A percentile compares a stretch with the other conserved stretches of the same genome.
Evolutionary conservation across 179 eudicot species (phyloP).

Genomic region (Actinidia chinensis): DNA sequence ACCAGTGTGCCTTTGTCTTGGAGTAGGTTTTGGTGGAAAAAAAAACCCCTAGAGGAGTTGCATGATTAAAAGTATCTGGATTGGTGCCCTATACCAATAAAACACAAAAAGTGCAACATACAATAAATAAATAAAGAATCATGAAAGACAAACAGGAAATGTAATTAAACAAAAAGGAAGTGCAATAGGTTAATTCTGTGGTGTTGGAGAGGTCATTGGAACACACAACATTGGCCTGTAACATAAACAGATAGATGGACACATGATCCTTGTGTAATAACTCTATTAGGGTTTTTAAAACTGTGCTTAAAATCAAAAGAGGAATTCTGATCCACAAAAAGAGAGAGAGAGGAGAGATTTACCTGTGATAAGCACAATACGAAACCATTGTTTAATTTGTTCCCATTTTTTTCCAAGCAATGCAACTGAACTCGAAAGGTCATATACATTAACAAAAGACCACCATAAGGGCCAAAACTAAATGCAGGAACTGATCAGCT

Average conservation of each 20-base stretch:
- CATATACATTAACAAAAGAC: constrained; percentile 12
- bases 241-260: neutral
- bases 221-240: neutral
- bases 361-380: constrained; percentile 97
- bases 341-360: constrained; percentile 22
- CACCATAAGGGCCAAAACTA: constrained; percentile 13
- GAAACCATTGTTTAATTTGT: constrained; percentile 89
- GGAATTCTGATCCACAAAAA: neutral
- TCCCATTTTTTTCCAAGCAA: constrained; percentile 85
- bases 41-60: constrained; percentile 85
- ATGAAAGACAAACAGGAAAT: neutral
- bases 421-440: constrained; percentile 59
- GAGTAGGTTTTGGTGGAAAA: constrained; percentile 79
- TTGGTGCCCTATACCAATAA: constrained; percentile 74
- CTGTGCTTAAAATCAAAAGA: neutral
- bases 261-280: no score
- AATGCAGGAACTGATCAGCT: constrained; percentile 5
- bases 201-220: neutral
- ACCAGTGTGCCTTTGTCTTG: constrained; percentile 63
- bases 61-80: constrained; percentile 86
- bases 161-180: neutral
- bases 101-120: neutral
- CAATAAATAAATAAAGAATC: neutral
- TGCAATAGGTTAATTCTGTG: no score
- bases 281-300: no score